Conservation (phyloP, 2,329 filamentous ascomycete genomes). For the Trichoderma polysporum region DNA sequence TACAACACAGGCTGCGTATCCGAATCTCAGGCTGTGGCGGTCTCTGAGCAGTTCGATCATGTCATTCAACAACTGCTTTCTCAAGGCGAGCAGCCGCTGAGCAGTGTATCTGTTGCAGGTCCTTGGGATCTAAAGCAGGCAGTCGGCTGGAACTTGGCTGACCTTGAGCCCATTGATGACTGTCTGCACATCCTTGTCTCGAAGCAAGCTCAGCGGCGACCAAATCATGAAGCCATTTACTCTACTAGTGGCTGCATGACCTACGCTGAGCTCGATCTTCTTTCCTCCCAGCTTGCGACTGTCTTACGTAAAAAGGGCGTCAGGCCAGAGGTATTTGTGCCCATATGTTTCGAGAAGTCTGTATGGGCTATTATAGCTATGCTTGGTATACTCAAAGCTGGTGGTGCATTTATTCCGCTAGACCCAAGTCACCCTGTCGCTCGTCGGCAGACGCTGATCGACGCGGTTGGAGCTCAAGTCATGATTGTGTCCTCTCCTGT, state of each 20-base stretch:
- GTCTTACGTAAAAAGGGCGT: constrained; percentile 25
- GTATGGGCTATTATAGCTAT: constrained; percentile 32
- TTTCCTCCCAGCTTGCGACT: constrained; percentile 19
- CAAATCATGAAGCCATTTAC: constrained; percentile 17
- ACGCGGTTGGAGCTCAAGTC: background rate
- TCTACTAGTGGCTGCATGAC: constrained; percentile 14
- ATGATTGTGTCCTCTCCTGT: constrained; percentile 4
- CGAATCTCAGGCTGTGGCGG: background rate
- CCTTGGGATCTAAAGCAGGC: constrained; percentile 7
- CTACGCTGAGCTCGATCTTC: constrained; percentile 23
- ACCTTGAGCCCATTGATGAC: background rate
- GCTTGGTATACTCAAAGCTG: constrained; percentile 35
- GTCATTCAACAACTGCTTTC: constrained; percentile 2
- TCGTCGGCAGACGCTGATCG: background rate
- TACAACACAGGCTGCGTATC: background rate
- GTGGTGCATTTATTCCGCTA: constrained; percentile 24
- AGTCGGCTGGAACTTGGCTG: background rate
- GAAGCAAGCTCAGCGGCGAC: background rate
- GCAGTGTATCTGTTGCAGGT: constrained; percentile 1
- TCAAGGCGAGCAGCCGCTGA: background rate
- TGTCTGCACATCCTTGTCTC: constrained; percentile 13
- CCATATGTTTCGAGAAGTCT: constrained; percentile 37
- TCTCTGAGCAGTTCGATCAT: constrained; percentile 3
- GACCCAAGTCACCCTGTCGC: constrained; percentile 14
- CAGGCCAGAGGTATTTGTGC: constrained; percentile 28